Evolutionary conservation across 129 eudicot species (phyloP), one percentile per base, ranked within the genome.

Genomic region (Solidago caesia): DNA sequence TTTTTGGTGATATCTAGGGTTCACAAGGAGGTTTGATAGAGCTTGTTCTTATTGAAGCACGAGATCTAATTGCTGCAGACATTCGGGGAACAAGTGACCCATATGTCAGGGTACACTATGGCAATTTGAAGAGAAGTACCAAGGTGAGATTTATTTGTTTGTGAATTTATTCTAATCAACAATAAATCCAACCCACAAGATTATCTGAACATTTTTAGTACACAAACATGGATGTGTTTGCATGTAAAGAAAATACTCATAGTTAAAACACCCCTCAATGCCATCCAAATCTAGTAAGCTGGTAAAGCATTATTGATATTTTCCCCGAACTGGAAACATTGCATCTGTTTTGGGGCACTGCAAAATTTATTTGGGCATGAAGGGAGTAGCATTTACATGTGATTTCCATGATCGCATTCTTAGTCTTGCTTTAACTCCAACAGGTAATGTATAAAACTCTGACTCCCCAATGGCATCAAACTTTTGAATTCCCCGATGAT

Each of bases 1-100:
- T 9, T 61, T 61, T 7, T 39, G 29, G 68, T 77, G 42, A 7
- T 68, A 4, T 81, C 26, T 76, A 92, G 98, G 84, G 89, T 73
- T 69, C 83, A 33, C 82, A 81, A 55, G 87, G 83, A 21, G 96
- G 97, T 75, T 87, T 85, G 96, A 83, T 94, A 14, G 99, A 94
- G 77, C 88, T 94, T 27, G 90, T 84, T 77, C 68, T 94, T 63
- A 84, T 94, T 46, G 99, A 94, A 79, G 99, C 86, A 60, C 79
- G 83, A 82, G 99, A 94, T 80, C 96, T 94, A 63, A 74, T 94
- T 62, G 99, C 93, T 82, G 99, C 99, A 64, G 99, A 94, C 86
- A 80, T 94, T 53, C 78, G 97, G 73, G 99, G 99, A 78, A 90
- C 99, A 5, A 94, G 99, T 74, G 99, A 94, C 81, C 99, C 99